Percentiles rank a stretch among this genome's conserved stretches.
These are phyloP conservation scores for Lyophyllum atratum DNA, from an alignment of 768 basidiomycete genomes.

Conservation along the genomic window DNA sequence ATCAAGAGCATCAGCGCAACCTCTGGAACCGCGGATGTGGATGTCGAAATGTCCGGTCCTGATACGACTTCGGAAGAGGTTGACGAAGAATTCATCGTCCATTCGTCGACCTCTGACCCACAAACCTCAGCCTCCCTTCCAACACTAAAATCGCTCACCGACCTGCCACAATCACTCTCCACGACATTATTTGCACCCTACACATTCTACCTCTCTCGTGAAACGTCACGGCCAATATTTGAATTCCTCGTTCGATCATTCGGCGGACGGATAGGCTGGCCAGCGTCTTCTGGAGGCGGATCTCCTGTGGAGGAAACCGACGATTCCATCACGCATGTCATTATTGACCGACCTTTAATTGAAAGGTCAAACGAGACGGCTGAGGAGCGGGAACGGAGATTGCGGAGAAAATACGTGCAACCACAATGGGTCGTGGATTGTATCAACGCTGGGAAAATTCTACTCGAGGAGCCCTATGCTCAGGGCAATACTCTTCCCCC, in stretches of 20 bases:
- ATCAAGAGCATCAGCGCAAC: slow-evolving; percentile 54
- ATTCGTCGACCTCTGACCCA: slow-evolving; percentile 53
- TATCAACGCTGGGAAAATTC: slow-evolving; percentile 82
- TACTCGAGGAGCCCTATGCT: slow-evolving; percentile 82
- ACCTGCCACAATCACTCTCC: slow-evolving; percentile 56
- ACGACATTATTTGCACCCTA: slow-evolving; percentile 80
- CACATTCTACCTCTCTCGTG: slow-evolving; percentile 92
- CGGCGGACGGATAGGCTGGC: slow-evolving; percentile 93
- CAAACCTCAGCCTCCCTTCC: slow-evolving; percentile 53
- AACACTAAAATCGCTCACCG: slow-evolving; percentile 67
- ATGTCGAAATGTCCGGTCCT: slow-evolving; percentile 39
- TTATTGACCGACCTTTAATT: slow-evolving; percentile 84
- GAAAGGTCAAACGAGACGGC: slow-evolving; percentile 48
- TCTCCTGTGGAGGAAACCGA: slow-evolving; percentile 81
- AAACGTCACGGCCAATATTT: slow-evolving; percentile 88
- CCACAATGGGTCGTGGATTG: slow-evolving; percentile 99
- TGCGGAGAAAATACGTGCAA: slow-evolving; percentile 85
- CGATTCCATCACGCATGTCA: slow-evolving; percentile 88
- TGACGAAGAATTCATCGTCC: slow-evolving; percentile 72
- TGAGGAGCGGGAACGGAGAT: slow-evolving; percentile 61
- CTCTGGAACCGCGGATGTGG: slow-evolving; percentile 29
- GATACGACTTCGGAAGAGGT: slow-evolving; percentile 34
- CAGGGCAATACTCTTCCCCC: slow-evolving; percentile 90
- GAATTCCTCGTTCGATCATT: slow-evolving; percentile 93
- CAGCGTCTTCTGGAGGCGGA: slow-evolving; percentile 75